Conservation (phyloP, 768 basidiomycete genomes). For the Termitomyces titanicus region DNA sequence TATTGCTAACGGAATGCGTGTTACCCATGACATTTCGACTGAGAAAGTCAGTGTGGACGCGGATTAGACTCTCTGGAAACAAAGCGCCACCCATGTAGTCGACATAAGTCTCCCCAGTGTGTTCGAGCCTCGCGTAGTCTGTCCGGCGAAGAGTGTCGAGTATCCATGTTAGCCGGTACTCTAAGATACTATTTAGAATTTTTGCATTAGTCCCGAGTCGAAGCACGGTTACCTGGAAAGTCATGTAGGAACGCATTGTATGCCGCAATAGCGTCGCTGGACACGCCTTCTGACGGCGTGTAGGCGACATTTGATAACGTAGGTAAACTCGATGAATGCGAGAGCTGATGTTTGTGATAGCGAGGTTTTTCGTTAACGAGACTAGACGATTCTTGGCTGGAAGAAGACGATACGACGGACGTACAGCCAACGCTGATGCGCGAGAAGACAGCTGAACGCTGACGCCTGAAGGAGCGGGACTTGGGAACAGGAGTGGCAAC, state of each 20-base stretch:
- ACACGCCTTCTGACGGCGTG: conserved; percentile 22
- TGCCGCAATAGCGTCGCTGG: conserved; percentile 35
- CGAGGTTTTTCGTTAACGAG: conserved; percentile 27
- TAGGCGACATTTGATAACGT: conserved; percentile 21
- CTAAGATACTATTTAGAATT: conserved; percentile 20
- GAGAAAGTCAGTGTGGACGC: conserved; percentile 67
- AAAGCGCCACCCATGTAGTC: conserved; percentile 86
- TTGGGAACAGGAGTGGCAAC: conserved; percentile 9
- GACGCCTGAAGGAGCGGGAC: conserved; percentile 21
- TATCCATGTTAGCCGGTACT: conserved; percentile 68
- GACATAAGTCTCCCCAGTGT: conserved; percentile 69
- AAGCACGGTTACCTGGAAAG: conserved; percentile 29
- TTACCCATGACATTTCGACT: conserved; percentile 69
- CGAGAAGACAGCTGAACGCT: conserved; percentile 34
- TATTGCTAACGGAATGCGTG: conserved; percentile 80
- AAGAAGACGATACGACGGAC: conserved; percentile 29
- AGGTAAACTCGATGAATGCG: conserved; percentile 15
- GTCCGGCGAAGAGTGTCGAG: conserved; percentile 63
- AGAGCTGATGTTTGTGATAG: conserved; percentile 21
- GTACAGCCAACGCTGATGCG: conserved; percentile 37
- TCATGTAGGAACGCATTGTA: conserved; percentile 48
- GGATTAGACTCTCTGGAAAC: conserved; percentile 75
- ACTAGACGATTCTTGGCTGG: conserved; percentile 36
- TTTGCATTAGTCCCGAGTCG: neutral
- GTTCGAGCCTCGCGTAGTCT: conserved; percentile 59